Conservation (phyloP, 805 yeast species). For the Saccharomyces paradoxus region DNA sequence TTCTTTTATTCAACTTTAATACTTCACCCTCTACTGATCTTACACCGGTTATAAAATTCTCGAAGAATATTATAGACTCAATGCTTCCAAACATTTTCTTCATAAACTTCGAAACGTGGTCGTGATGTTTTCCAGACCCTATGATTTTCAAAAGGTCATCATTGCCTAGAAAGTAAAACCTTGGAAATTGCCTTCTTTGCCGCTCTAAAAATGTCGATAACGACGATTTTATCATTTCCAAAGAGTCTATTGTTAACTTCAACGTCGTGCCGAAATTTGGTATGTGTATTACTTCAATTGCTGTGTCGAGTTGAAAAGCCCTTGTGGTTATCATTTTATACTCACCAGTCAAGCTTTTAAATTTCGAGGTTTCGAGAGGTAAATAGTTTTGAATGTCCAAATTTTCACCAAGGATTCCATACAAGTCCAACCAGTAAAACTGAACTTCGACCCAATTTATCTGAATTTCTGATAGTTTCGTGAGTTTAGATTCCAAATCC, state of each 20-base stretch:
- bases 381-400: conserved; percentile 53
- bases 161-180: conserved; percentile 84
- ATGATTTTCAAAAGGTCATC: conserved; percentile 80
- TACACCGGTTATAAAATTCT: conserved; percentile 38
- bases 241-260: conserved; percentile 45
- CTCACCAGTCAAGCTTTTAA: conserved; percentile 55
- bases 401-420: conserved; percentile 62
- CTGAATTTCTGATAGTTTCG: conserved; percentile 41
- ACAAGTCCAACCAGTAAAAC: conserved; percentile 78
- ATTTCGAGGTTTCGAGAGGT: conserved; percentile 63
- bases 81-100: conserved; percentile 69
- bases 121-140: conserved; percentile 49
- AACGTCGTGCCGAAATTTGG: conserved; percentile 42
- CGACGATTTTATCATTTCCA: conserved; percentile 53
- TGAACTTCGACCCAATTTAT: conserved; percentile 80
- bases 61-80: conserved; percentile 33
- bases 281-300: conserved; percentile 47
- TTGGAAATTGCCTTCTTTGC: conserved; percentile 68
- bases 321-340: conserved; percentile 44
- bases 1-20: conserved; percentile 35
- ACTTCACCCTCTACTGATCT: conserved; percentile 60
- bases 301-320: conserved; percentile 41
- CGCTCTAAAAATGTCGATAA: conserved; percentile 70
- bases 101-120: conserved; percentile 48
- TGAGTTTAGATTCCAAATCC: conserved; percentile 51